Evolutionary conservation across 257 asterid species (phyloP).

Genomic region (Petunia secreta): DNA sequence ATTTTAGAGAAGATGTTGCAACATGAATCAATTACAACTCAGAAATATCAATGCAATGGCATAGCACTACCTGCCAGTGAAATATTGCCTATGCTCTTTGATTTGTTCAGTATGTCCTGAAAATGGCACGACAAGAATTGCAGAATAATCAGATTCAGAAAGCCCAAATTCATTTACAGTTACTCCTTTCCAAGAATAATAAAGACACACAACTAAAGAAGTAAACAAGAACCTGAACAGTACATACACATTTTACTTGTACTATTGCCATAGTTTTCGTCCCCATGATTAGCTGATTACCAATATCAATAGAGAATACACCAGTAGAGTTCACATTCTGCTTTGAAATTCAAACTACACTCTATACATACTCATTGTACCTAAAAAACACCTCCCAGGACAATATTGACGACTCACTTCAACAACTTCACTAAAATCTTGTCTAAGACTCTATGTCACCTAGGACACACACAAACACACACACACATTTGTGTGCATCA

Average conservation of each 20-base stretch:
- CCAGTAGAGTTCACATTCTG: not conserved
- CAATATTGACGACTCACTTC: not conserved
- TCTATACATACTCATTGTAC: not conserved
- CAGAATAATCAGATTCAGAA: not conserved
- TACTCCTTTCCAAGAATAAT: not conserved
- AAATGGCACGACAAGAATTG: constrained; percentile 15
- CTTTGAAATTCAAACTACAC: not conserved
- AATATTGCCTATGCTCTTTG: constrained; percentile 62
- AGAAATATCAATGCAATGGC: not conserved
- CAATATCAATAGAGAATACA: not conserved
- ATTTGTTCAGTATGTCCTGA: constrained; percentile 72
- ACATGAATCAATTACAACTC: not conserved
- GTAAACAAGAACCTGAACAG: not conserved
- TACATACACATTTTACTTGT: not conserved
- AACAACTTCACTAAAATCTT: not conserved
- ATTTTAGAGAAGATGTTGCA: not conserved
- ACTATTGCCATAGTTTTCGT: not conserved
- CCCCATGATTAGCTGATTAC: not conserved
- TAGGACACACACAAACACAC: not conserved
- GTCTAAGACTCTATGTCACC: not conserved
- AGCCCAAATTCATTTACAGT: not conserved
- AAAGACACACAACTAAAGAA: not conserved
- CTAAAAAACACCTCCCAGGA: not conserved
- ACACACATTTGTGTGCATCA: not conserved
- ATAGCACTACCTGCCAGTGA: constrained; percentile 74